Conservation (phyloP, 371 early-diverging fungal species). For the Ordospora colligata region DNA sequence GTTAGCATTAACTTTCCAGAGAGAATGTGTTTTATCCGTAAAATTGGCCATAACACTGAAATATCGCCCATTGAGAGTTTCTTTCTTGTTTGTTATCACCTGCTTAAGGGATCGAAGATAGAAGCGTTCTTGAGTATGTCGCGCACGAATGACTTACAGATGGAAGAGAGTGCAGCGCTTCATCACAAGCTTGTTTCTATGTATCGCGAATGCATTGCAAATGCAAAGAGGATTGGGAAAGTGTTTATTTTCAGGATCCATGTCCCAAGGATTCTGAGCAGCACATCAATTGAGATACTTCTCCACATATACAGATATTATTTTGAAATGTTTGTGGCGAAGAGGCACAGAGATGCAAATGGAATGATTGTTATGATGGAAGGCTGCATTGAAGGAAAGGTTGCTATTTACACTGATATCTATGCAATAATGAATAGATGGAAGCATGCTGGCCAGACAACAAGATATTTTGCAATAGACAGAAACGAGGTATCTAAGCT, state of each 20-base stretch:
- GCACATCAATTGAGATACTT: neutral
- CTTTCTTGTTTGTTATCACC: conserved; percentile 4
- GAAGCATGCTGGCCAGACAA: too few species aligned
- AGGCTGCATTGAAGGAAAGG: neutral
- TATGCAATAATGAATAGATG: too few species aligned
- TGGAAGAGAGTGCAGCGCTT: neutral
- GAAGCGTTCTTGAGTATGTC: conserved; percentile 9
- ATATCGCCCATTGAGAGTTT: conserved; percentile 12
- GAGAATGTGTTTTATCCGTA: conserved; percentile 7
- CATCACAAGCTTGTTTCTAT: neutral
- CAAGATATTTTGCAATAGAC: neutral
- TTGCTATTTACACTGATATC: neutral
- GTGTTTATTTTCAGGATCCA: conserved; percentile 8
- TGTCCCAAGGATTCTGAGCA: neutral
- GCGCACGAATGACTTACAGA: neutral
- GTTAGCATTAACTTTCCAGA: neutral
- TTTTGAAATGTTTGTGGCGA: neutral
- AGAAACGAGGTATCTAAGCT: neutral
- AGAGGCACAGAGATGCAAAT: neutral
- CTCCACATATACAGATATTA: neutral
- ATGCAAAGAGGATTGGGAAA: neutral
- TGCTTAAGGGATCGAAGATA: neutral
- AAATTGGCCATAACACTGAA: conserved; percentile 4
- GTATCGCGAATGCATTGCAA: conserved; percentile 11
- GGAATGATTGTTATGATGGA: neutral